A percentile compares a stretch with the other conserved stretches of the same genome.
These are phyloP conservation scores for Mucor velutinosus DNA, from an alignment of 371 early-diverging fungal genomes.

Conservation along the genomic window DNA sequence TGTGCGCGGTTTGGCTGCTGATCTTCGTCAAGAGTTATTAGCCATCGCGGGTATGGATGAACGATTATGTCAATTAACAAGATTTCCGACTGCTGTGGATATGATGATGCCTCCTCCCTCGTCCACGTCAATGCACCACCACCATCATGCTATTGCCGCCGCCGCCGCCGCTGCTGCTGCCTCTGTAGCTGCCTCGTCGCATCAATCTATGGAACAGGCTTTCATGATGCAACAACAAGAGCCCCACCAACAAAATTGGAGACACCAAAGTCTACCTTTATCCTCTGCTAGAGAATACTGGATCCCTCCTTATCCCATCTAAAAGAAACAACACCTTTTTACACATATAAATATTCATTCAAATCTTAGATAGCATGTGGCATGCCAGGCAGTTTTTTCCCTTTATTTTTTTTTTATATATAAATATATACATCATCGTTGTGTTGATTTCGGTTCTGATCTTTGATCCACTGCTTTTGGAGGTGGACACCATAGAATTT, in stretches of 20 bases:
- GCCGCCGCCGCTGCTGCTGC: not conserved
- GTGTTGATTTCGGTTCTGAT: too few species aligned
- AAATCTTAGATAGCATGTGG: not conserved
- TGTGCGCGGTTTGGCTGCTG: conserved; percentile 59
- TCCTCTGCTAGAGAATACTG: conserved; percentile 15
- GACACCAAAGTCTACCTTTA: conserved; percentile 45
- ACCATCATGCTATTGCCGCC: not conserved
- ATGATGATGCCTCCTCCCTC: conserved; percentile 2
- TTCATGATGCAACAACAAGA: conserved; percentile 12
- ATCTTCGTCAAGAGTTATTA: conserved; percentile 54
- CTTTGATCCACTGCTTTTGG: too few species aligned
- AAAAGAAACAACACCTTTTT: not conserved
- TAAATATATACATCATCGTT: too few species aligned
- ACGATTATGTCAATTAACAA: conserved; percentile 36
- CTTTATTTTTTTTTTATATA: not conserved
- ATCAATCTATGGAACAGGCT: conserved; percentile 18
- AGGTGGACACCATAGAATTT: too few species aligned
- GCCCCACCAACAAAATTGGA: conserved; percentile 21
- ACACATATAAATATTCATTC: not conserved
- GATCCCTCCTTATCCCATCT: conserved; percentile 17
- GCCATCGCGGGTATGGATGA: conserved; percentile 38
- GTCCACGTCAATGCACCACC: conserved; percentile 1
- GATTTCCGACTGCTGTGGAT: conserved; percentile 23
- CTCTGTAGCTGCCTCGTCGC: not conserved
- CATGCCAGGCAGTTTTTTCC: not conserved